Percentiles rank a stretch among this genome's conserved stretches.
These are phyloP conservation scores for Saturnispora kantuleensis DNA, from an alignment of 805 yeast species.

Conservation along the genomic window DNA sequence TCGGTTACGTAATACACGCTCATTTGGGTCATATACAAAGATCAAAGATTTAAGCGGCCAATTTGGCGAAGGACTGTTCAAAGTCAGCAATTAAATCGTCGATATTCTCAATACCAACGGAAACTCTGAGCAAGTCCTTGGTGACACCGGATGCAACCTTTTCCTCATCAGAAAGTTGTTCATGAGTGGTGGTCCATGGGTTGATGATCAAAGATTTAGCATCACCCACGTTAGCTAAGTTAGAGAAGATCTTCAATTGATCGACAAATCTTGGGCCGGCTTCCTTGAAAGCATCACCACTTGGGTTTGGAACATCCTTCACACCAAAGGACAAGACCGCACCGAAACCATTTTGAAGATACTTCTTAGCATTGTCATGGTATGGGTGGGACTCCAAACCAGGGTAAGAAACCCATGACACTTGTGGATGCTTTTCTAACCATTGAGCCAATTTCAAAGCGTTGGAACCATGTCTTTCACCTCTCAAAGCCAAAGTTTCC, in stretches of 20 bases:
- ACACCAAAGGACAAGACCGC: conserved; percentile 88
- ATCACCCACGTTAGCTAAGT: conserved; percentile 96
- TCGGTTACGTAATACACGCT: not conserved
- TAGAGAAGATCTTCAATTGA: conserved; percentile 72
- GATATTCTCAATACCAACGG: conserved; percentile 85
- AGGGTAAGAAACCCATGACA: conserved; percentile 85
- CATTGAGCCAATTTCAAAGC: conserved; percentile 71
- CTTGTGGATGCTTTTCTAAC: conserved; percentile 58
- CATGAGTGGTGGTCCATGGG: conserved; percentile 94
- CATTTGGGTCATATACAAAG: conserved; percentile 3
- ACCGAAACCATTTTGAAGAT: conserved; percentile 72
- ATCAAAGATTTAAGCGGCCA: conserved; percentile 27
- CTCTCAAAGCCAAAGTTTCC: conserved; percentile 88
- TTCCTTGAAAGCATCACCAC: conserved; percentile 54
- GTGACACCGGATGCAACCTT: conserved; percentile 79
- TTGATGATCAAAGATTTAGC: conserved; percentile 91
- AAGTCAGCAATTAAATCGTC: conserved; percentile 87
- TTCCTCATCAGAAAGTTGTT: conserved; percentile 78
- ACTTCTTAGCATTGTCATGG: conserved; percentile 77
- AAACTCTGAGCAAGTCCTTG: conserved; percentile 76
- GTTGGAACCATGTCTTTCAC: conserved; percentile 83
- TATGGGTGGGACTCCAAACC: conserved; percentile 74
- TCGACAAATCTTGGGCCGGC: conserved; percentile 83
- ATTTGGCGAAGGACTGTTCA: conserved; percentile 70
- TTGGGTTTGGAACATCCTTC: conserved; percentile 41